Conservation (phyloP, 345 rosid genomes). For the Lepidium africanum region DNA sequence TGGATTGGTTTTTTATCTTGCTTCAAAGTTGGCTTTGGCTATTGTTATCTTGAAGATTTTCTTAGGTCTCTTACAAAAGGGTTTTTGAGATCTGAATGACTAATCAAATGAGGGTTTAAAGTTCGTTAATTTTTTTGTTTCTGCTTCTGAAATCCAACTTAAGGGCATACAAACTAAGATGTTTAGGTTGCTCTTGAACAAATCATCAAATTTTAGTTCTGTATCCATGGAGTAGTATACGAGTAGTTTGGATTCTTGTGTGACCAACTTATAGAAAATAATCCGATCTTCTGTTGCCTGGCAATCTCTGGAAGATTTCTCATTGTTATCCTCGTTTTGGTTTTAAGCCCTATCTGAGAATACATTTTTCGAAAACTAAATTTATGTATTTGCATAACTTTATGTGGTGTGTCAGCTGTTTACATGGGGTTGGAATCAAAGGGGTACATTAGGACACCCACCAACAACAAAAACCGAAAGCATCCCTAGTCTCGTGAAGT, state of each 20-base stretch:
- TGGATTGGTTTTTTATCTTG: neutral
- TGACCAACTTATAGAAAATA: neutral
- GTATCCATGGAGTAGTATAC: neutral
- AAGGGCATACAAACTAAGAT: neutral
- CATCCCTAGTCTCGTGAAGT: conserved; percentile 71
- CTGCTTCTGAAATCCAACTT: neutral
- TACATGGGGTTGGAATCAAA: conserved; percentile 99
- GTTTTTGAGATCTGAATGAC: conserved; percentile 3
- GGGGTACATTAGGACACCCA: conserved; percentile 95
- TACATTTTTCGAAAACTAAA: neutral
- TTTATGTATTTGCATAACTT: neutral
- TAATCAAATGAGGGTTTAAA: conserved; percentile 5
- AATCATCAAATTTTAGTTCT: neutral
- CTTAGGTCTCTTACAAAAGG: neutral
- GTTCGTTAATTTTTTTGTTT: neutral
- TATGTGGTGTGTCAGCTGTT: conserved; percentile 49
- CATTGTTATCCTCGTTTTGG: neutral
- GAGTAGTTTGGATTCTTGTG: neutral
- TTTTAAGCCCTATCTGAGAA: neutral
- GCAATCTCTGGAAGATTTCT: neutral
- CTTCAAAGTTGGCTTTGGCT: neutral
- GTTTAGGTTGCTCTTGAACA: neutral
- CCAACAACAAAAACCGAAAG: conserved; percentile 88
- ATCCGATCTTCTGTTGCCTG: neutral
- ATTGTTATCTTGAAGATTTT: neutral